Conservation (phyloP, 2,329 filamentous ascomycete genomes). For the Colletotrichum limetticola region DNA sequence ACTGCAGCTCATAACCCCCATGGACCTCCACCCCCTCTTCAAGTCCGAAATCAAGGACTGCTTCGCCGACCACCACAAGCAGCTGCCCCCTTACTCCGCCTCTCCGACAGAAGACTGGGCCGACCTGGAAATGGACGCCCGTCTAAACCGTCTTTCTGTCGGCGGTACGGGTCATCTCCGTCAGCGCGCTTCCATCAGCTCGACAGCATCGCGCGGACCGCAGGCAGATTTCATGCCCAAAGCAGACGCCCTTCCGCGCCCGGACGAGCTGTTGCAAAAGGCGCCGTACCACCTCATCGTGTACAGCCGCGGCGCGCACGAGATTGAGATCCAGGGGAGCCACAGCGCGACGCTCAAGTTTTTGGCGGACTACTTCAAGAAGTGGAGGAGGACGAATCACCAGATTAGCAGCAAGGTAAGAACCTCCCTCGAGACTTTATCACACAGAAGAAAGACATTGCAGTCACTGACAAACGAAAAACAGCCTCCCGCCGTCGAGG, state of each 20-base stretch:
- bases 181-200: background rate
- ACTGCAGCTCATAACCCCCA: conserved; percentile 41
- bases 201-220: background rate
- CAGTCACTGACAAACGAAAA: background rate
- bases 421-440: background rate
- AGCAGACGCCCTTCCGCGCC: conserved; percentile 52
- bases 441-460: background rate
- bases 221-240: conserved; percentile 51
- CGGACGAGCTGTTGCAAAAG: conserved; percentile 57
- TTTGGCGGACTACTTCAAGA: conserved; percentile 57
- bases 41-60: conserved; percentile 47
- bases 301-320: conserved; percentile 40
- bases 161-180: conserved; percentile 18
- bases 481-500: conserved; percentile 54
- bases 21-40: conserved; percentile 49
- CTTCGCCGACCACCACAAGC: conserved; percentile 45
- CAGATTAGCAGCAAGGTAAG: conserved; percentile 47
- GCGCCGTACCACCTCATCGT: conserved; percentile 61
- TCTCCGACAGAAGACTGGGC: conserved; percentile 51
- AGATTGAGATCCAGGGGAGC: conserved; percentile 57
- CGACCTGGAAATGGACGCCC: conserved; percentile 49
- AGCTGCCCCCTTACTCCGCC: conserved; percentile 9
- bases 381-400: conserved; percentile 58
- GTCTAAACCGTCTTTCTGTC: conserved; percentile 38
- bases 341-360: conserved; percentile 58